Conservation (phyloP, 768 basidiomycete genomes). For the Leccinum fibrillosum region DNA sequence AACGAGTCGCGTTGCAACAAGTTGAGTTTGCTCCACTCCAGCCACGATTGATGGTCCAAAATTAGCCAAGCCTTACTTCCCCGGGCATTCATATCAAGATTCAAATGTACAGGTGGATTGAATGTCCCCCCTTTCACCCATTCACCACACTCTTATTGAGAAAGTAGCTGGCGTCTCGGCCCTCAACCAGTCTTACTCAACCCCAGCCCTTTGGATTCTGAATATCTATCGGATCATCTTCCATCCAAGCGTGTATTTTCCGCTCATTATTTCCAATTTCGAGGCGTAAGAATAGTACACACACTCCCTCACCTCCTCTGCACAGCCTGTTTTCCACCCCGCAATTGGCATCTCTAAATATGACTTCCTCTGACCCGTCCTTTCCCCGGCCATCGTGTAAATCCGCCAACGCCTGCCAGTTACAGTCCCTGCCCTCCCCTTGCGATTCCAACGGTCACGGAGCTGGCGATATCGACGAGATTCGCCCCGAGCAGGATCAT, state of each 20-base stretch:
- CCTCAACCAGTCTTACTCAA: neutral
- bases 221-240: slow-evolving; percentile 14
- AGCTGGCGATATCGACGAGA: slow-evolving; percentile 66
- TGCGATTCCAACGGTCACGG: slow-evolving; percentile 72
- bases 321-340: slow-evolving; percentile 9
- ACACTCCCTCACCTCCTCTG: slow-evolving; percentile 8
- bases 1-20: slow-evolving; percentile 20
- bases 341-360: slow-evolving; percentile 1
- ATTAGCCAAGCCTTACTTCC: slow-evolving; percentile 8
- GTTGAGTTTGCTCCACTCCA: neutral
- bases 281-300: slow-evolving; percentile 8
- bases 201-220: slow-evolving; percentile 1
- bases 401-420: slow-evolving; percentile 57
- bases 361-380: slow-evolving; percentile 17
- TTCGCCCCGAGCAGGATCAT: slow-evolving; percentile 63
- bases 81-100: slow-evolving; percentile 11
- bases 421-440: slow-evolving; percentile 64
- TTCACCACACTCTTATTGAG: slow-evolving; percentile 8
- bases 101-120: neutral
- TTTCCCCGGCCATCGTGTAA: slow-evolving; percentile 52
- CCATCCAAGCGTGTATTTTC: slow-evolving; percentile 6
- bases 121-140: slow-evolving; percentile 3
- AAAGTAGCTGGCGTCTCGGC: neutral
- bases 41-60: slow-evolving; percentile 12
- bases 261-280: slow-evolving; percentile 13